phyloP scores from a whole-genome alignment of 495 filamentous ascomycete genomes.

The Xylaria telfairii region DNA sequence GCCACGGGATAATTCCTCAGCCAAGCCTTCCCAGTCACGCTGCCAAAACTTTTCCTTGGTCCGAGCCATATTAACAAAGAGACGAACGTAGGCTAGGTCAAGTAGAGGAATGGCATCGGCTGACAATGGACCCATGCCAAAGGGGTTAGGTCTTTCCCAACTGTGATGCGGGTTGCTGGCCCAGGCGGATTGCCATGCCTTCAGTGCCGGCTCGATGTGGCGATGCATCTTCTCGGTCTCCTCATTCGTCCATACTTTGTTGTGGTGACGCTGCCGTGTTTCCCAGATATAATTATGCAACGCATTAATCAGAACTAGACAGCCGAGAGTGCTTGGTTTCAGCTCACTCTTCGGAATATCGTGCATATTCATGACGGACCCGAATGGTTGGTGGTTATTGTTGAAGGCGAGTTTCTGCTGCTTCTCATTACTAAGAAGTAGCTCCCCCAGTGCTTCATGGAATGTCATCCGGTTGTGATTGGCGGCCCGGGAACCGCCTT shows the following conservation, averaged over 20 bases:
- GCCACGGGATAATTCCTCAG: slow-evolving; percentile 84
- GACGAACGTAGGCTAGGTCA: slow-evolving; percentile 89
- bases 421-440: slow-evolving; percentile 82
- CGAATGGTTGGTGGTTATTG: slow-evolving; percentile 54
- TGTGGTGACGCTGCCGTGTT: slow-evolving; percentile 88
- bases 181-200: slow-evolving; percentile 97
- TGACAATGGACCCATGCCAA: slow-evolving; percentile 84
- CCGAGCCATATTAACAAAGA: slow-evolving; percentile 90
- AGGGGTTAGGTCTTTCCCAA: slow-evolving; percentile 86
- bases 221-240: slow-evolving; percentile 97
- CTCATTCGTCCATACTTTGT: slow-evolving; percentile 85
- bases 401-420: slow-evolving; percentile 59
- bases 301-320: slow-evolving; percentile 91
- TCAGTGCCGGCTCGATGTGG: slow-evolving; percentile 91
- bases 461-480: slow-evolving; percentile 74
- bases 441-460: slow-evolving; percentile 74
- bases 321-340: slow-evolving; percentile 92
- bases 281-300: slow-evolving; percentile 99
- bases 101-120: slow-evolving; percentile 95
- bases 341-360: slow-evolving; percentile 68
- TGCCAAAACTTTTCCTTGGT: slow-evolving; percentile 96
- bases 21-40: slow-evolving; percentile 91
- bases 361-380: slow-evolving; percentile 48
- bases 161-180: slow-evolving; percentile 85
- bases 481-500: slow-evolving; percentile 71